These are phyloP conservation scores for Mucor irregularis DNA, from an alignment of 371 early-diverging fungal species.

Conservation along the genomic window DNA sequence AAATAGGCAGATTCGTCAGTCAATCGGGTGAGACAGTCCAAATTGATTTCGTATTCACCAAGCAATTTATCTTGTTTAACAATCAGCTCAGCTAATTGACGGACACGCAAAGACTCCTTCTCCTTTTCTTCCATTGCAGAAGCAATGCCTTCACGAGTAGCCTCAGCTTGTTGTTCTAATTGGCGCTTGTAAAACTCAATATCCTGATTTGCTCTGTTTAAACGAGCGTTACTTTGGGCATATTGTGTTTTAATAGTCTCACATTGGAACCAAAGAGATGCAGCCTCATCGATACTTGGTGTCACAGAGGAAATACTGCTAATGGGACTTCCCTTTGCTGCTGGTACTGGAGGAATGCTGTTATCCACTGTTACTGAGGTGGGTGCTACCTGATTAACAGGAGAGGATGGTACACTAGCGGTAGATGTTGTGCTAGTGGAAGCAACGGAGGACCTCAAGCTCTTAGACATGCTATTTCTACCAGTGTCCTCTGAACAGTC, in stretches of 20 bases:
- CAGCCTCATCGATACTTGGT: slow-evolving; percentile 4
- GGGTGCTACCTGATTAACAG: neutral
- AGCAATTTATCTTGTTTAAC: slow-evolving; percentile 22
- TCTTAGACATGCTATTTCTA: neutral
- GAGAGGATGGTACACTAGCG: neutral
- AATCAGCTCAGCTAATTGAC: slow-evolving; percentile 22
- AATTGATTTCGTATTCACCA: slow-evolving; percentile 13
- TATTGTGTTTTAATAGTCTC: slow-evolving; percentile 26
- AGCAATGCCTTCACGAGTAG: slow-evolving; percentile 3
- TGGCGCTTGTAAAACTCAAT: slow-evolving; percentile 23
- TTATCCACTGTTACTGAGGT: neutral
- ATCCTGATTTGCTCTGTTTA: slow-evolving; percentile 21
- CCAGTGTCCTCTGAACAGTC: too few relatives aligned
- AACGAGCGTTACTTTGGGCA: slow-evolving; percentile 20
- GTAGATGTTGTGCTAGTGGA: neutral
- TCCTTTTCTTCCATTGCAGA: slow-evolving; percentile 18
- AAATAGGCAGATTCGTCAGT: slow-evolving; percentile 9
- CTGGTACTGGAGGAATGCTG: too few relatives aligned
- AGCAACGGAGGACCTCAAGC: neutral
- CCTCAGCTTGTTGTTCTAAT: slow-evolving; percentile 8
- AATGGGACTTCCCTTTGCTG: too few relatives aligned
- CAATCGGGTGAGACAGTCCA: slow-evolving; percentile 4
- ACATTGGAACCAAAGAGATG: slow-evolving; percentile 27
- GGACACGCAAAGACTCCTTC: slow-evolving; percentile 12
- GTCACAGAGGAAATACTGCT: neutral